phyloP scores from a whole-genome alignment of 805 yeast genomes.

The Saccharomycopsis javanensis region DNA sequence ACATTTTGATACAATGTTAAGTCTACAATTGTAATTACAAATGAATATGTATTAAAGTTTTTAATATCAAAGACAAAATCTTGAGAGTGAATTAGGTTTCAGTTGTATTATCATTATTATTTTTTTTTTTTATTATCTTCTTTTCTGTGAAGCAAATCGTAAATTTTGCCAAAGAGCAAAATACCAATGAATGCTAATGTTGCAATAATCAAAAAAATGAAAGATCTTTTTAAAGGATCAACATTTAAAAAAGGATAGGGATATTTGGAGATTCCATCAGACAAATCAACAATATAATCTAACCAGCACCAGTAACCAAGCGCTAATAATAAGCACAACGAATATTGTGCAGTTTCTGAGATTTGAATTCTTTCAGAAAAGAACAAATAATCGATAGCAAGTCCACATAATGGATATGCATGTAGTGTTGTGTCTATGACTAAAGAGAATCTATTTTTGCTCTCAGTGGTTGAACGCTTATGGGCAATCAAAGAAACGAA shows the following conservation, averaged over 20 bases:
- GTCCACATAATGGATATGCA: slow-evolving; percentile 10
- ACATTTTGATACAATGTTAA: too few species aligned
- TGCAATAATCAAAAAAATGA: slow-evolving; percentile 9
- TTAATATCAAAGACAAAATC: too few species aligned
- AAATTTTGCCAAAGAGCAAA: slow-evolving; percentile 1
- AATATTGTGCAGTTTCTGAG: slow-evolving; percentile 5
- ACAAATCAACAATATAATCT: slow-evolving; percentile 11
- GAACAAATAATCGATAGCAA: slow-evolving; percentile 10
- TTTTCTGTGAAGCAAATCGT: neutral
- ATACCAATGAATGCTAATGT: slow-evolving; percentile 13
- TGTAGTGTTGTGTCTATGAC: slow-evolving; percentile 16
- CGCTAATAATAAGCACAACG: slow-evolving; percentile 5
- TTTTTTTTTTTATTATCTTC: neutral
- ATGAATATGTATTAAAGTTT: neutral
- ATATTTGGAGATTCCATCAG: slow-evolving; percentile 13
- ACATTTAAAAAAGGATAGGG: slow-evolving; percentile 19
- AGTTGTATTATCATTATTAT: neutral
- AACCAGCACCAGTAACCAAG: slow-evolving; percentile 18
- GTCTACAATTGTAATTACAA: too few species aligned
- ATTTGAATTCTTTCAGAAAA: slow-evolving; percentile 9
- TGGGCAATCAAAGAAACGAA: slow-evolving; percentile 34
- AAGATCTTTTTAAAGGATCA: slow-evolving; percentile 6
- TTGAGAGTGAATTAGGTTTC: too few species aligned
- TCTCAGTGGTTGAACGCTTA: neutral
- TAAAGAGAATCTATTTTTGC: neutral